Conservation (phyloP, 1,284 basidiomycete species). For the Ustanciosporium gigantosporum region DNA sequence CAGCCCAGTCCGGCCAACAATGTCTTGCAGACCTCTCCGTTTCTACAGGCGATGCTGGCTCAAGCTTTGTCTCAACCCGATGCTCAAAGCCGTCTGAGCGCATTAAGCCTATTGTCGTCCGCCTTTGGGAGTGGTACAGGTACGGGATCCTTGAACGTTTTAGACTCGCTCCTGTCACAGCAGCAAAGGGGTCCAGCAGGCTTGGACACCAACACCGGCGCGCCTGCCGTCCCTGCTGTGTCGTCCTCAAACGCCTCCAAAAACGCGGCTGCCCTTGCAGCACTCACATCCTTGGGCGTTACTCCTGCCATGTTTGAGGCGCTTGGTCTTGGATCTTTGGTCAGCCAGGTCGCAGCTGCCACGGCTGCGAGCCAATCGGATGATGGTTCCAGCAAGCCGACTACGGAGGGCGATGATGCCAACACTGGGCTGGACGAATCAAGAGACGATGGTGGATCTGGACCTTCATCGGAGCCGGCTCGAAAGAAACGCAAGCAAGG, state of each 20-base stretch:
- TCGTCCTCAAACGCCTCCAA: not conserved
- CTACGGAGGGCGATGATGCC: no score
- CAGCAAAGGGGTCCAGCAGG: not conserved
- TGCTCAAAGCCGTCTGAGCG: constrained; percentile 16
- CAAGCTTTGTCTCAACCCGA: constrained; percentile 20
- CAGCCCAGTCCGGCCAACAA: not conserved
- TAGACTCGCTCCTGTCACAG: not conserved
- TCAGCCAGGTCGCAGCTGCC: not conserved
- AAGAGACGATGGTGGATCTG: not conserved
- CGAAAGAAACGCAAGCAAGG: constrained; percentile 36
- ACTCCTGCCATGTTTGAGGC: constrained; percentile 34
- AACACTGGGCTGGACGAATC: not conserved
- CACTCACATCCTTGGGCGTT: constrained; percentile 27
- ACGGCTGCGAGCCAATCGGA: not conserved
- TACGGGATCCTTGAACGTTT: not conserved
- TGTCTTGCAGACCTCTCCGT: constrained; percentile 11
- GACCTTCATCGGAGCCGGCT: constrained; percentile 9
- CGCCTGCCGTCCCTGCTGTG: not conserved
- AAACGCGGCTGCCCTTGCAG: constrained; percentile 25
- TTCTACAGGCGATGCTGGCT: constrained; percentile 34
- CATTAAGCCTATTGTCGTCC: constrained; percentile 28
- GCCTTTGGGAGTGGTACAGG: constrained; percentile 10
- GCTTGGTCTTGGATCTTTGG: constrained; percentile 22
- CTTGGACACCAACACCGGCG: not conserved
- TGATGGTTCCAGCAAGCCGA: no score